Evolutionary conservation across 345 rosid genomes (phyloP).

Genomic region (Pistacia integerrima): DNA sequence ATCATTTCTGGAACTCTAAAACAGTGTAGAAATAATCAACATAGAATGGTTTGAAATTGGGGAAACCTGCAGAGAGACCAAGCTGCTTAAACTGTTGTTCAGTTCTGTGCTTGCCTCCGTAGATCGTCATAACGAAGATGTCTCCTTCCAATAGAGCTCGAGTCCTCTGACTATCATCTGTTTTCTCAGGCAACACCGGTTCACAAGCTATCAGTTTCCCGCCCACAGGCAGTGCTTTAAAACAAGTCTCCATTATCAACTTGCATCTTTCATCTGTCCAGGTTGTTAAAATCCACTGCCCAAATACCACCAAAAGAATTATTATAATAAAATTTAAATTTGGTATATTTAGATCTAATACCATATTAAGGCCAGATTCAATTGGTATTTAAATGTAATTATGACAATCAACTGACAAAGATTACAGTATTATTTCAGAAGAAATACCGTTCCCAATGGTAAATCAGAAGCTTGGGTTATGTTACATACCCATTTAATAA

Average conservation of each 20-base stretch:
- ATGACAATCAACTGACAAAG: no score
- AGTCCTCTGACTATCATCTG: constrained; percentile 73
- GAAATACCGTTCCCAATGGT: no score
- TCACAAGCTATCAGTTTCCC: constrained; percentile 88
- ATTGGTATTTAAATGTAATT: no score
- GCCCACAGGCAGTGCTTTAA: constrained; percentile 67
- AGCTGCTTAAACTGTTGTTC: constrained; percentile 68
- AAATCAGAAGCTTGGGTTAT: no score
- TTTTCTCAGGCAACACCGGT: constrained; percentile 66
- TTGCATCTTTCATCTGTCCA: constrained; percentile 87
- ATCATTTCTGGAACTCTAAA: constrained; percentile 77
- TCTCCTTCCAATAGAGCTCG: constrained; percentile 82
- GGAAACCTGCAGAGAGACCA: constrained; percentile 67
- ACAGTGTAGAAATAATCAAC: constrained; percentile 67
- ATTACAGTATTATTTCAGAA: no score
- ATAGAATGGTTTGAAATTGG: constrained; percentile 46
- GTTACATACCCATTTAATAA: no score
- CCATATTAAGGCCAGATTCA: no score
- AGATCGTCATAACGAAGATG: constrained; percentile 80
- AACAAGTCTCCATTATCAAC: constrained; percentile 77
- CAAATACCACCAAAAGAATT: not conserved
- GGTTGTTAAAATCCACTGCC: constrained; percentile 80
- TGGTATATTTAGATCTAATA: no score
- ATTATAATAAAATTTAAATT: no score
- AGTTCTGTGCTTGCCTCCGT: constrained; percentile 80